Percentiles rank a stretch among this genome's conserved stretches.
These are phyloP conservation scores for Gomphus bonarii DNA, from an alignment of 1,284 basidiomycete genomes.

Conservation along the genomic window DNA sequence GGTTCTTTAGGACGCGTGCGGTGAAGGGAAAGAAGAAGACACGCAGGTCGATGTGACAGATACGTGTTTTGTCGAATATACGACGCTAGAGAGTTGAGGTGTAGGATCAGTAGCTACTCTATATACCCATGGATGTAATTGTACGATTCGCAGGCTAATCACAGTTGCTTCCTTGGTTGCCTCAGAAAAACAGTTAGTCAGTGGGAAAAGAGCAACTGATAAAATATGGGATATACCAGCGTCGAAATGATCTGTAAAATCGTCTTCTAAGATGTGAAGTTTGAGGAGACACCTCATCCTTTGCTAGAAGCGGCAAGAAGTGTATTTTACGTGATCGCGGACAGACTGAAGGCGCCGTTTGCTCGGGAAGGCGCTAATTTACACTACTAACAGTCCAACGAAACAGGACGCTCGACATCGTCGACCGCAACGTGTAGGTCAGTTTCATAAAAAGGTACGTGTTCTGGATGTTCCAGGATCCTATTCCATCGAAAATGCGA, in stretches of 20 bases:
- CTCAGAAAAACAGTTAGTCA: too few relatives aligned
- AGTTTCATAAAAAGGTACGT: slow-evolving; percentile 8
- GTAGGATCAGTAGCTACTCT: neutral
- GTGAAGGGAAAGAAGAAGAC: neutral
- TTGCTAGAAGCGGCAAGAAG: neutral
- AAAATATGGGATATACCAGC: neutral
- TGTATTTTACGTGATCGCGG: neutral
- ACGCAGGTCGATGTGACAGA: neutral
- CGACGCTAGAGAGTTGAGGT: neutral
- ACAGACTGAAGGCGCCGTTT: neutral
- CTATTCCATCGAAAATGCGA: neutral
- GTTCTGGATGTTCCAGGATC: neutral
- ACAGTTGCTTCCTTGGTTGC: neutral
- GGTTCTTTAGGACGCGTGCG: neutral
- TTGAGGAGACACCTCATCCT: too few relatives aligned
- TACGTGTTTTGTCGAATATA: neutral
- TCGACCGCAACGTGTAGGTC: slow-evolving; percentile 9
- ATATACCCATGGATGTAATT: neutral
- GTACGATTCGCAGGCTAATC: neutral
- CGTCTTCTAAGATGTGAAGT: too few relatives aligned
- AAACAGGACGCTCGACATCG: slow-evolving; percentile 8
- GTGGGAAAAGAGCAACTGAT: too few relatives aligned
- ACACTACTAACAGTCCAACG: neutral
- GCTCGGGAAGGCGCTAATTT: slow-evolving; percentile 5
- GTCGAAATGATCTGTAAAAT: too few relatives aligned